A percentile compares a stretch with the other conserved stretches of the same genome.
phyloP scores from a whole-genome alignment of 176 grass and related monocot genomes.

The Rhynchospora tenuis region DNA sequence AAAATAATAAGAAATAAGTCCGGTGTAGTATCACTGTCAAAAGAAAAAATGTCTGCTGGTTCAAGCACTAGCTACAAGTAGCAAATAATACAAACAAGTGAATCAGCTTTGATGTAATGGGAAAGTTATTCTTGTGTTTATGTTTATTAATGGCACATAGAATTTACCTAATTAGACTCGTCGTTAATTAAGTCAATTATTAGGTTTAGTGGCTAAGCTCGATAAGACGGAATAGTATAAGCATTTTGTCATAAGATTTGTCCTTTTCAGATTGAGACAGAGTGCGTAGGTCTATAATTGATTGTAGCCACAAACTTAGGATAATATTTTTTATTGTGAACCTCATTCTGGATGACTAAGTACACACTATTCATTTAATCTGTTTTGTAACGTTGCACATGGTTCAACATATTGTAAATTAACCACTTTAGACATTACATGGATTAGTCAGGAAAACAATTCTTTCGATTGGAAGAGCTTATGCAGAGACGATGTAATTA shows the following conservation, averaged over 20 bases:
- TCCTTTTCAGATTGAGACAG: slow-evolving; percentile 11
- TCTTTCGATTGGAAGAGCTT: neutral
- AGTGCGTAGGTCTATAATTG: neutral
- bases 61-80: neutral
- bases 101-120: too few species aligned
- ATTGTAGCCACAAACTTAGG: neutral
- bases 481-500: neutral
- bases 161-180: neutral
- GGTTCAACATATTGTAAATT: neutral
- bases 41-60: neutral
- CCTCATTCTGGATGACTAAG: neutral
- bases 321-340: slow-evolving; percentile 1
- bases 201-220: neutral
- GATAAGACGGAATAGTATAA: neutral
- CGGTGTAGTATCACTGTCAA: neutral
- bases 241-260: neutral
- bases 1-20: neutral
- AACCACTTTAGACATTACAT: neutral
- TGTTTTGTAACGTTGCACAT: neutral
- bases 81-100: too few species aligned
- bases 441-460: neutral
- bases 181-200: neutral
- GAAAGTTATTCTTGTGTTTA: neutral
- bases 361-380: neutral
- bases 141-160: neutral